These are phyloP conservation scores for Flagelloscypha sp. DNA, from an alignment of 768 basidiomycete species.

Conservation along the genomic window DNA sequence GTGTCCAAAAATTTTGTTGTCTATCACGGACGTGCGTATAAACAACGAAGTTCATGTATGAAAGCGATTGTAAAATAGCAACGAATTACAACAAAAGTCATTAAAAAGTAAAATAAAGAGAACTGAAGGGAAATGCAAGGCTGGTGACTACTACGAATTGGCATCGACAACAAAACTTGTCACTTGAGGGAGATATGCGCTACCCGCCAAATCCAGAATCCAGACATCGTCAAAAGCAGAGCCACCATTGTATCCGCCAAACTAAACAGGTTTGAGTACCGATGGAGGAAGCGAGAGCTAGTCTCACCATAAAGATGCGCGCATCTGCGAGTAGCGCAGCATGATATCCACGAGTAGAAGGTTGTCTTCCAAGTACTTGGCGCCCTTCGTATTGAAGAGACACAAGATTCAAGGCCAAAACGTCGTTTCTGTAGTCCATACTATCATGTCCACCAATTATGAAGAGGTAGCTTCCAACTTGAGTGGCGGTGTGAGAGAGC, in stretches of 20 bases:
- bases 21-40: too few species aligned
- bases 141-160: too few species aligned
- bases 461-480: constrained; percentile 61
- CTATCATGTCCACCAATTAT: constrained; percentile 63
- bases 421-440: constrained; percentile 48
- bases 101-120: too few species aligned
- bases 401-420: constrained; percentile 84
- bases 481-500: constrained; percentile 53
- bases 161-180: constrained; percentile 63
- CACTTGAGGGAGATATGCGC: constrained; percentile 86
- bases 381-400: constrained; percentile 79
- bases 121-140: too few species aligned
- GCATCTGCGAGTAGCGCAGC: constrained; percentile 75
- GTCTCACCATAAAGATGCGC: constrained; percentile 72
- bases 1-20: too few species aligned
- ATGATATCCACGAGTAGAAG: constrained; percentile 78
- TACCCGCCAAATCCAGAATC: constrained; percentile 77
- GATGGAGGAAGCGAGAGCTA: too few species aligned
- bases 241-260: constrained; percentile 84
- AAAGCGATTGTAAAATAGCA: too few species aligned
- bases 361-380: constrained; percentile 56
- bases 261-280: too few species aligned
- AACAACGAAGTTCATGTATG: too few species aligned
- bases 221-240: constrained; percentile 81
- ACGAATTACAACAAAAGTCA: too few species aligned